Evolutionary conservation across 164 flowering plant species (phyloP).

Genomic region (Akebia trifoliata): DNA sequence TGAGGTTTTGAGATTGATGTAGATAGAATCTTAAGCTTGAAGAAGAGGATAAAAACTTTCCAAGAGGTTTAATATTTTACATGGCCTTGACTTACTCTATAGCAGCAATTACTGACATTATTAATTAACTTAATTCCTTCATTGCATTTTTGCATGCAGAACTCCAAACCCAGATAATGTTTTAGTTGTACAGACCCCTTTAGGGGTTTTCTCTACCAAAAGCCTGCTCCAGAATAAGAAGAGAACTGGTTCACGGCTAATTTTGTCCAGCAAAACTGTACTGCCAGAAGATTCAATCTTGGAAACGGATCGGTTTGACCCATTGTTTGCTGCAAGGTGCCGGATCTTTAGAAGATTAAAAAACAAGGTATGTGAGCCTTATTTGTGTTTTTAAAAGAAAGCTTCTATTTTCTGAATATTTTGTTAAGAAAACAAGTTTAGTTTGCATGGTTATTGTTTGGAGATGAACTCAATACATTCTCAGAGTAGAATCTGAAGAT

Average conservation of each 20-base stretch:
- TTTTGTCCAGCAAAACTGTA: slow-evolving; percentile 46
- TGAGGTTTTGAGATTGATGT: too few relatives aligned
- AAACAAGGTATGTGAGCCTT: slow-evolving; percentile 37
- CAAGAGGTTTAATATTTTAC: too few relatives aligned
- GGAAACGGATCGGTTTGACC: slow-evolving; percentile 43
- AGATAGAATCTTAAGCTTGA: too few relatives aligned
- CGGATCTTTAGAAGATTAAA: slow-evolving; percentile 45
- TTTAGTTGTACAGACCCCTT: slow-evolving; percentile 69
- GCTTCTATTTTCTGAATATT: neutral
- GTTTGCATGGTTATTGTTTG: too few relatives aligned
- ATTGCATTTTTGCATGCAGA: slow-evolving; percentile 54
- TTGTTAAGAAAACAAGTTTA: too few relatives aligned
- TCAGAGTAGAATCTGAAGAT: too few relatives aligned
- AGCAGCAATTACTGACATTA: neutral
- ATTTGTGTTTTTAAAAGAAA: neutral
- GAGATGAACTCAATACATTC: too few relatives aligned
- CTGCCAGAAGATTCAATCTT: slow-evolving; percentile 29
- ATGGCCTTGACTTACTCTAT: neutral
- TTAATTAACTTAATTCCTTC: neutral
- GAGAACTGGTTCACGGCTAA: slow-evolving; percentile 56
- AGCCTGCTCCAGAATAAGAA: slow-evolving; percentile 55
- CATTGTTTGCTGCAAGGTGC: slow-evolving; percentile 83
- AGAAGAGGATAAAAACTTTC: too few relatives aligned
- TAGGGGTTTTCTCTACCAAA: slow-evolving; percentile 70
- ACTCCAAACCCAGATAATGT: slow-evolving; percentile 88